Percentiles rank a stretch among this genome's conserved stretches.
These are phyloP conservation scores for Trichoderma sp. DNA, from an alignment of 2,329 filamentous ascomycete species.

Conservation along the genomic window DNA sequence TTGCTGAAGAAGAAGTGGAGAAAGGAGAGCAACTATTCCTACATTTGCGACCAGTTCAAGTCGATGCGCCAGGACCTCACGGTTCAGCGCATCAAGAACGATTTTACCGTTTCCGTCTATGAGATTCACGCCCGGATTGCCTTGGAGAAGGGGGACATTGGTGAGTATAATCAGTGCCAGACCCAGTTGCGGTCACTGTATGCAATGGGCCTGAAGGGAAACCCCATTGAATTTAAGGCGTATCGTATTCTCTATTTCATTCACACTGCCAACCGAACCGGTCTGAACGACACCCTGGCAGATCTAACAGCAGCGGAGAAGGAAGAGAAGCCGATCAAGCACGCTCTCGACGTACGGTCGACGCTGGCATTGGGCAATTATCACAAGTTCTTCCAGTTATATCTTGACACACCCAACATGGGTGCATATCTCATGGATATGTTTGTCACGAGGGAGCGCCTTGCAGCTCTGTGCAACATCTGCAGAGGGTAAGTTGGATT, in stretches of 20 bases:
- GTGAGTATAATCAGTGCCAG: slow-evolving; percentile 99
- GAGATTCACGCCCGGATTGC: slow-evolving; percentile 98
- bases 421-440: slow-evolving; percentile 98
- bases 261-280: slow-evolving; percentile 96
- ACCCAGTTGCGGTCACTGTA: slow-evolving; percentile 95
- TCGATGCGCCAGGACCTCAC: slow-evolving; percentile 97
- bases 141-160: slow-evolving; percentile 95
- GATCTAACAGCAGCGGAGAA: slow-evolving; percentile 99
- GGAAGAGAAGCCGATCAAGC: slow-evolving; percentile 78
- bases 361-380: slow-evolving; percentile 93
- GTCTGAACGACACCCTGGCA: slow-evolving; percentile 96
- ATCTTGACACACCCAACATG: slow-evolving; percentile 94
- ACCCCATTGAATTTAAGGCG: slow-evolving; percentile 94
- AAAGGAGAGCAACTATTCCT: slow-evolving; percentile 89
- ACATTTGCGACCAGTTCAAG: slow-evolving; percentile 99
- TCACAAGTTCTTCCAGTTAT: slow-evolving; percentile 96
- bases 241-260: slow-evolving; percentile 99
- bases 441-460: slow-evolving; percentile 92
- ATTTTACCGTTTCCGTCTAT: slow-evolving; percentile 95
- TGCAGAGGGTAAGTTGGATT: slow-evolving; percentile 81
- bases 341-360: slow-evolving; percentile 89
- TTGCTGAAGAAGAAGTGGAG: slow-evolving; percentile 94
- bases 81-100: slow-evolving; percentile 94
- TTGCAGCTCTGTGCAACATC: slow-evolving; percentile 87
- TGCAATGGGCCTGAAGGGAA: slow-evolving; percentile 81